Evolutionary conservation across 1,284 basidiomycete genomes (phyloP).

Genomic region (Coniophora puteana): DNA sequence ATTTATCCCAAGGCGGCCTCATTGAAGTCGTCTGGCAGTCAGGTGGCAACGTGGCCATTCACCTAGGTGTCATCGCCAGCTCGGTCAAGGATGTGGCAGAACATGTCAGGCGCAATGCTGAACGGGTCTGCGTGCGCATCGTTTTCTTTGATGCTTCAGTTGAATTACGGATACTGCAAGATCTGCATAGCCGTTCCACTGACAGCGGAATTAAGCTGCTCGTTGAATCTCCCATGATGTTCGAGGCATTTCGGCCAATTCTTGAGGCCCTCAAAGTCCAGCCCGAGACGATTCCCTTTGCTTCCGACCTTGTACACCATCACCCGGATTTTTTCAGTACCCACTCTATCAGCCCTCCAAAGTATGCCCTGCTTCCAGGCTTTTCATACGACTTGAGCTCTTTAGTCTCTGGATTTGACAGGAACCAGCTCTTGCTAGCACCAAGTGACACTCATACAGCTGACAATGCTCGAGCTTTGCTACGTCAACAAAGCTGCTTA

Average conservation of each 20-base stretch:
- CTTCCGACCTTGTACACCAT: constrained; percentile 44
- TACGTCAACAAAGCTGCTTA: constrained; percentile 46
- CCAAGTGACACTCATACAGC: constrained; percentile 18
- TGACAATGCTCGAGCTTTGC: constrained; percentile 33
- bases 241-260: constrained; percentile 59
- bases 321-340: constrained; percentile 27
- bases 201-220: constrained; percentile 29
- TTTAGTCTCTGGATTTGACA: constrained; percentile 27
- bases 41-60: constrained; percentile 28
- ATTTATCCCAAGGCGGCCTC: constrained; percentile 53
- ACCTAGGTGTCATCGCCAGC: constrained; percentile 47
- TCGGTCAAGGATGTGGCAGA: constrained; percentile 36
- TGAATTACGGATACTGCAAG: constrained; percentile 41
- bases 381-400: constrained; percentile 49
- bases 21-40: constrained; percentile 49
- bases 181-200: constrained; percentile 21
- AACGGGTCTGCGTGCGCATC: constrained; percentile 37
- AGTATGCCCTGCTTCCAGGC: constrained; percentile 41
- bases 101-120: constrained; percentile 25
- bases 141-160: constrained; percentile 50
- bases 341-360: constrained; percentile 40
- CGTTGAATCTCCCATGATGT: constrained; percentile 59
- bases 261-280: constrained; percentile 48
- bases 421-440: constrained; percentile 17
- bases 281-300: constrained; percentile 52